Percentiles rank a stretch among this genome's conserved stretches.
Evolutionary conservation across 1,139 yeast species (phyloP).

Genomic region (Sugiyamaella xylanicola): DNA sequence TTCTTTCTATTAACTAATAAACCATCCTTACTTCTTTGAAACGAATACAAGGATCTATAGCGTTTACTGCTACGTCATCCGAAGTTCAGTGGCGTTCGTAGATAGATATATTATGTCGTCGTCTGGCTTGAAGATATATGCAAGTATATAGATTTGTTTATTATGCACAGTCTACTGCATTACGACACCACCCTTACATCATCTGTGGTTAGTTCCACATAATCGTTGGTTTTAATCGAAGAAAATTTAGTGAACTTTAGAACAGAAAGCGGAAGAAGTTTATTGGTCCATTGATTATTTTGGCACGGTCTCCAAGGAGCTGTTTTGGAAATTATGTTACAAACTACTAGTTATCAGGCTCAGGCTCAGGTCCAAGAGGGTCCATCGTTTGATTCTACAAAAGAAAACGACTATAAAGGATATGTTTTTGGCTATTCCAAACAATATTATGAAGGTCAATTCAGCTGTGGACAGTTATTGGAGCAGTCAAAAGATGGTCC

Average conservation of each 20-base stretch:
- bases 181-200: not conserved
- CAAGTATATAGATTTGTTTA: not conserved
- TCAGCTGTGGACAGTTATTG: not conserved
- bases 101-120: not conserved
- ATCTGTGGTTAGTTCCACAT: conserved; percentile 3
- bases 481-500: not conserved
- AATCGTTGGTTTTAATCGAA: not conserved
- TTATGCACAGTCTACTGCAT: conserved; percentile 2
- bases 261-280: not conserved
- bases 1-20: too few species aligned
- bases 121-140: not conserved
- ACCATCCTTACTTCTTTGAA: too few species aligned
- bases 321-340: conserved; percentile 6
- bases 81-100: too few species aligned
- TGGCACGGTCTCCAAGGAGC: too few species aligned
- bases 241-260: not conserved
- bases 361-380: conserved; percentile 2
- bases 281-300: too few species aligned
- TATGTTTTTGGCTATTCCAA: conserved; percentile 5
- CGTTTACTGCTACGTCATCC: too few species aligned
- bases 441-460: conserved; percentile 2
- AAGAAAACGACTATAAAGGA: conserved; percentile 1
- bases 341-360: conserved; percentile 9
- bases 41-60: too few species aligned
- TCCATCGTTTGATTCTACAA: conserved; percentile 4